These are phyloP conservation scores for Ophiocordyceps sinensis DNA, from an alignment of 2,329 filamentous ascomycete genomes.

Conservation along the genomic window DNA sequence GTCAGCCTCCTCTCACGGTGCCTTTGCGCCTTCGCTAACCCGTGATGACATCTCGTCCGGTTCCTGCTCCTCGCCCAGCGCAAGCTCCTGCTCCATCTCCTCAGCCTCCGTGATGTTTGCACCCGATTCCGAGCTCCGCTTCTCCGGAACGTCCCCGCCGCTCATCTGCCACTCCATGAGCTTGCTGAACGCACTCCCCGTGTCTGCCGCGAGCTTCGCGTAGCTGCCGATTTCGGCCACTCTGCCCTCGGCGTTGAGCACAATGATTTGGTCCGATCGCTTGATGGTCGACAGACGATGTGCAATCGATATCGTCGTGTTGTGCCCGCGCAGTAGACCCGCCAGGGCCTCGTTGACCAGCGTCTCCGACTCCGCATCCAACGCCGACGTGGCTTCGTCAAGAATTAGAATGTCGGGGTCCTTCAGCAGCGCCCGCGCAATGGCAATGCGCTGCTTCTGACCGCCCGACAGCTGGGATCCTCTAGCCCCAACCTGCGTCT, in stretches of 20 bases:
- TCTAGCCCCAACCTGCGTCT: slow-evolving; percentile 83
- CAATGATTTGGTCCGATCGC: slow-evolving; percentile 85
- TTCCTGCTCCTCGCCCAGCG: slow-evolving; percentile 14
- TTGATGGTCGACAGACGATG: slow-evolving; percentile 95
- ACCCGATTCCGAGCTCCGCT: slow-evolving; percentile 16
- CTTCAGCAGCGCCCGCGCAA: slow-evolving; percentile 86
- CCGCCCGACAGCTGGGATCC: slow-evolving; percentile 90
- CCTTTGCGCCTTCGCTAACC: slow-evolving; percentile 1
- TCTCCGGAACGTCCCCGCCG: slow-evolving; percentile 51
- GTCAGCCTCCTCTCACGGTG: slow-evolving; percentile 1
- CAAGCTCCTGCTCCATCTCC: slow-evolving; percentile 29
- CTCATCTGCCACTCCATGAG: slow-evolving; percentile 99
- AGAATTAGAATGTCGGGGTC: slow-evolving; percentile 93
- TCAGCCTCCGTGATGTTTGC: slow-evolving; percentile 35
- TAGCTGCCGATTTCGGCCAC: slow-evolving; percentile 90
- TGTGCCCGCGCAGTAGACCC: slow-evolving; percentile 67
- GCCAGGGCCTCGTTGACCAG: slow-evolving; percentile 84
- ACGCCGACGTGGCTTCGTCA: slow-evolving; percentile 88
- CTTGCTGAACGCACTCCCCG: slow-evolving; percentile 75
- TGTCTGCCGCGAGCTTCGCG: slow-evolving; percentile 54
- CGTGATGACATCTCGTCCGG: slow-evolving; percentile 1
- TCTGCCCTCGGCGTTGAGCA: slow-evolving; percentile 70
- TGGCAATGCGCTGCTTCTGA: slow-evolving; percentile 95
- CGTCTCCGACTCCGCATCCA: slow-evolving; percentile 94
- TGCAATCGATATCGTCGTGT: slow-evolving; percentile 95